Evolutionary conservation across 2,329 filamentous ascomycete genomes (phyloP).

Genomic region (Aspergillus fructus): DNA sequence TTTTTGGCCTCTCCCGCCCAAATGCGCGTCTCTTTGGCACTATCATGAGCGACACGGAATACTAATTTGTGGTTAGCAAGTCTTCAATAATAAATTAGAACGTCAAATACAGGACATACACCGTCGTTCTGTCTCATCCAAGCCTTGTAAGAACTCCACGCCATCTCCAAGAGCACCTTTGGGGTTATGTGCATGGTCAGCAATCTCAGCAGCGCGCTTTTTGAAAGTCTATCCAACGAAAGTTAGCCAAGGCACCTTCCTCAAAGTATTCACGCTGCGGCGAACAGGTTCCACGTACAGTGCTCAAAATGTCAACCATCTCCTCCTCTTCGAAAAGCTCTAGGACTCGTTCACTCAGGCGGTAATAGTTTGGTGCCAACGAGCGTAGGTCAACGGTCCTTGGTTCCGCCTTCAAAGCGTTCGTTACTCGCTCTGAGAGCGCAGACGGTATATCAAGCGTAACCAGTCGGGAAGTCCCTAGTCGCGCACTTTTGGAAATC

Average conservation of each 20-base stretch:
- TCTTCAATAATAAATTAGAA: background rate
- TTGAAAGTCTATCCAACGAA: slow-evolving; percentile 66
- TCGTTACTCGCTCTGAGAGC: slow-evolving; percentile 75
- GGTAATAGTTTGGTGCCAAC: slow-evolving; percentile 84
- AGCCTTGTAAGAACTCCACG: slow-evolving; percentile 78
- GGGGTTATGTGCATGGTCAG: slow-evolving; percentile 84
- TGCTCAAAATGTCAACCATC: slow-evolving; percentile 67
- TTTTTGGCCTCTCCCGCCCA: slow-evolving; percentile 67
- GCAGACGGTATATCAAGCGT: slow-evolving; percentile 79
- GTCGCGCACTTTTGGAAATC: slow-evolving; percentile 35
- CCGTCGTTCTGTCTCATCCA: slow-evolving; percentile 86
- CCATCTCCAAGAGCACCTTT: slow-evolving; percentile 65
- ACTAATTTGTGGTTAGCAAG: slow-evolving; percentile 41
- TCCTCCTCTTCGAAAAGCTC: slow-evolving; percentile 91
- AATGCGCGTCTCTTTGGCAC: slow-evolving; percentile 66
- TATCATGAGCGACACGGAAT: slow-evolving; percentile 73
- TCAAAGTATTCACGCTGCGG: background rate
- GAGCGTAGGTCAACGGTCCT: slow-evolving; percentile 80
- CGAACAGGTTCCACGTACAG: slow-evolving; percentile 31
- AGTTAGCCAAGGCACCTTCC: background rate
- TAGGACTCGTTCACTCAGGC: slow-evolving; percentile 77
- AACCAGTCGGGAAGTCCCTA: slow-evolving; percentile 60
- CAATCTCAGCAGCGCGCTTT: slow-evolving; percentile 75
- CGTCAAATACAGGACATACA: slow-evolving; percentile 35
- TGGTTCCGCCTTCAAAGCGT: slow-evolving; percentile 87